Conservation (phyloP, 1,284 basidiomycete genomes). For the Ganoderma lucidum region DNA sequence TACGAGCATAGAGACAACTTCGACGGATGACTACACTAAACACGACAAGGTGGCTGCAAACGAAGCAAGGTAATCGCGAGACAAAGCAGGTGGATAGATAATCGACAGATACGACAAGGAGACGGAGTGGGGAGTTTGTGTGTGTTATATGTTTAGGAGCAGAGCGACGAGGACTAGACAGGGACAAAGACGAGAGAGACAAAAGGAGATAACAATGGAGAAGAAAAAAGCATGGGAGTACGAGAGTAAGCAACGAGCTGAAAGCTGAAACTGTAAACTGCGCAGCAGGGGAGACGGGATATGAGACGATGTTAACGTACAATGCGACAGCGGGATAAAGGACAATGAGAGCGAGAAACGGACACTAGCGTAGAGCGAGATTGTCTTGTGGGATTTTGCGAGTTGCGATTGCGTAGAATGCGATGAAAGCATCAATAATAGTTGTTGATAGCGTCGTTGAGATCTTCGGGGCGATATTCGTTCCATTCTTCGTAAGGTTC, state of each 20-base stretch:
- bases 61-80: background rate
- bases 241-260: background rate
- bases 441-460: slow-evolving; percentile 22
- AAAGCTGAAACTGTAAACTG: background rate
- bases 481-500: slow-evolving; percentile 22
- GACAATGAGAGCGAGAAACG: slow-evolving; percentile 9
- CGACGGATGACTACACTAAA: slow-evolving; percentile 1
- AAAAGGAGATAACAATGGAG: background rate
- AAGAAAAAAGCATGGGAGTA: slow-evolving; percentile 8
- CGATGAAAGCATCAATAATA: slow-evolving; percentile 26
- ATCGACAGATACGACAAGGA: background rate
- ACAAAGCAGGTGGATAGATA: slow-evolving; percentile 3
- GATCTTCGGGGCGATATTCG: slow-evolving; percentile 29
- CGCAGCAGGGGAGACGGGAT: background rate
- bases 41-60: slow-evolving; percentile 2
- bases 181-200: slow-evolving; percentile 3
- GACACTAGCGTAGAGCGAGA: background rate
- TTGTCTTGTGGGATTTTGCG: background rate
- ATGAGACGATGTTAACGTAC: slow-evolving; percentile 4
- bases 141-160: background rate
- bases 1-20: slow-evolving; percentile 8
- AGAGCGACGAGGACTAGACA: slow-evolving; percentile 4
- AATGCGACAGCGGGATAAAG: slow-evolving; percentile 16
- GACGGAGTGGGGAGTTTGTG: background rate
- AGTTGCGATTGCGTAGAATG: slow-evolving; percentile 10